A percentile compares a stretch with the other conserved stretches of the same genome.
phyloP scores from a whole-genome alignment of 768 basidiomycete genomes.

The Amylocystis lapponica region DNA sequence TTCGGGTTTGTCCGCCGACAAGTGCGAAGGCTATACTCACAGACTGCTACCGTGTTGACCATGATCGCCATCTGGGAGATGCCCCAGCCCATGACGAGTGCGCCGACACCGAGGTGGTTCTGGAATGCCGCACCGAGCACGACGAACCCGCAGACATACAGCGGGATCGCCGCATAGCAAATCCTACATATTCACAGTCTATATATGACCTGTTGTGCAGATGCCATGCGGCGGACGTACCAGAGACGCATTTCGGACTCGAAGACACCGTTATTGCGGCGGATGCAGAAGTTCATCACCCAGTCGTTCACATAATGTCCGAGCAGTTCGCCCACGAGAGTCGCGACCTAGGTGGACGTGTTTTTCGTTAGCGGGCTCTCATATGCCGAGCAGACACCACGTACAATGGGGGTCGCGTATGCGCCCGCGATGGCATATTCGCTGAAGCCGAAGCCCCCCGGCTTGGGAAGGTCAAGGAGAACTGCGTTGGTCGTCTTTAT shows the following conservation, averaged over 20 bases:
- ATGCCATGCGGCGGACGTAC: conserved; percentile 24
- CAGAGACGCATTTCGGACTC: conserved; percentile 54
- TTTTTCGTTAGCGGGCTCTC: neutral
- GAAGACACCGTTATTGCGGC: conserved; percentile 45
- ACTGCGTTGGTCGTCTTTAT: conserved; percentile 64
- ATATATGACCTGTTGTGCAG: neutral
- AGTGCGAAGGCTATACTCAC: conserved; percentile 27
- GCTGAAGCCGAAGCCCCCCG: conserved; percentile 47
- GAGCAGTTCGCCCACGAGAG: conserved; percentile 44
- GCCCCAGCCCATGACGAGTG: conserved; percentile 63
- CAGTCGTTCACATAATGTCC: conserved; percentile 48
- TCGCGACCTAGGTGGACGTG: too few relatives aligned
- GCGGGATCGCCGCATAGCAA: conserved; percentile 50
- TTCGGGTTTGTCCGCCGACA: neutral
- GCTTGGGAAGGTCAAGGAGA: conserved; percentile 51
- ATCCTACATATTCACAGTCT: conserved; percentile 33
- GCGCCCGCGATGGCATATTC: conserved; percentile 45
- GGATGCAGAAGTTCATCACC: conserved; percentile 38
- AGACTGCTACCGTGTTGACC: conserved; percentile 59
- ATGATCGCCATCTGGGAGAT: conserved; percentile 51
- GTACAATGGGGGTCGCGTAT: conserved; percentile 52
- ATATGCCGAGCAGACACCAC: conserved; percentile 8
- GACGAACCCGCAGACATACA: conserved; percentile 61
- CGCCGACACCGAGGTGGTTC: conserved; percentile 45
- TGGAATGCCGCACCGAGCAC: conserved; percentile 50